Evolutionary conservation across 2,329 filamentous ascomycete genomes (phyloP).

Genomic region (Fusarium sp.): DNA sequence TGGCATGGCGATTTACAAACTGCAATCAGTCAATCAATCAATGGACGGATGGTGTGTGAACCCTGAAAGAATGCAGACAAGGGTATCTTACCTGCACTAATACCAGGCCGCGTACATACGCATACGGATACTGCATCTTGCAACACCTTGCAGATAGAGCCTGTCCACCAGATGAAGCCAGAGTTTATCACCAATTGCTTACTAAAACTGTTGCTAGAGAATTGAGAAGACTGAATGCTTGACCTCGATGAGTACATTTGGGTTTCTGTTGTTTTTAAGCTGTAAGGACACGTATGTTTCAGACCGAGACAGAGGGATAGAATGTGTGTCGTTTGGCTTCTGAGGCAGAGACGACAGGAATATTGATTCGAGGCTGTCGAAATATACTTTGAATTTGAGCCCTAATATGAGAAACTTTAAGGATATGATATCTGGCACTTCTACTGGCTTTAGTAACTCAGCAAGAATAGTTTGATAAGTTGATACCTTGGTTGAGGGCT

Average conservation of each 20-base stretch:
- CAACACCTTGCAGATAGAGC: slow-evolving; percentile 17
- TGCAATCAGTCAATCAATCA: not conserved
- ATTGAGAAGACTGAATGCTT: not conserved
- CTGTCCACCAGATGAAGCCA: slow-evolving; percentile 28
- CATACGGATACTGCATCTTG: too few species aligned
- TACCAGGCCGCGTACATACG: slow-evolving; percentile 37
- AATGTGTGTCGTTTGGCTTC: too few species aligned
- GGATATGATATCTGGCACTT: not conserved
- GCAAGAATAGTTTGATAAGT: not conserved
- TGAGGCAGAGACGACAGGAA: not conserved
- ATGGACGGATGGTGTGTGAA: slow-evolving; percentile 31
- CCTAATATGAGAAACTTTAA: not conserved
- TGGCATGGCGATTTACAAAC: not conserved
- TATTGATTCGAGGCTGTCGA: not conserved
- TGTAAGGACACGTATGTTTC: not conserved
- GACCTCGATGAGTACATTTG: not conserved
- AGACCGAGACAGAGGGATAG: not conserved
- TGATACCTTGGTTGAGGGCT: too few species aligned
- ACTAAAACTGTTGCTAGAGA: not conserved
- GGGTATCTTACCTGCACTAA: slow-evolving; percentile 36
- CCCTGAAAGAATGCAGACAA: slow-evolving; percentile 37
- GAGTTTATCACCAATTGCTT: not conserved
- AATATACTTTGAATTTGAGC: not conserved
- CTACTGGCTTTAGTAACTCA: not conserved
- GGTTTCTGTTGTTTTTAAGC: not conserved